Percentiles rank a stretch among this genome's conserved stretches.
Conservation (phyloP, 2,329 filamentous ascomycete genomes). For the Beauveria sp. region DNA sequence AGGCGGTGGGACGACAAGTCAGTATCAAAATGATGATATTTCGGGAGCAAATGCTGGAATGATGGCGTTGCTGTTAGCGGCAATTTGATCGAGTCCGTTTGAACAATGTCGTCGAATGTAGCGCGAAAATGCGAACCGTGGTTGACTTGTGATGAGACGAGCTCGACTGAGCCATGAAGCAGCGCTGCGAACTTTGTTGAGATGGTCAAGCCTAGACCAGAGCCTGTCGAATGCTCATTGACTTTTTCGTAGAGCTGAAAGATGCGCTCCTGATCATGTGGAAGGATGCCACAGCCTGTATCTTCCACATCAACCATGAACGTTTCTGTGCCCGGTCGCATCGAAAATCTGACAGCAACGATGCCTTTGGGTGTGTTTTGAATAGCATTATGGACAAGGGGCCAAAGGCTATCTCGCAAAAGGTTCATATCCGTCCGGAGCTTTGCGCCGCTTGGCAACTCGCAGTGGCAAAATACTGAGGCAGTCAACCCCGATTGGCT, state of each 20-base stretch:
- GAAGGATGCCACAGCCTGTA: conserved; percentile 32
- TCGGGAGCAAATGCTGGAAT: background rate
- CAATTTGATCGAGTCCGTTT: background rate
- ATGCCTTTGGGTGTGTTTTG: background rate
- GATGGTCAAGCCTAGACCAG: conserved; percentile 35
- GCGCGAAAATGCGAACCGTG: conserved; percentile 33
- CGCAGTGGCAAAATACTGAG: background rate
- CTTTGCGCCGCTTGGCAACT: background rate
- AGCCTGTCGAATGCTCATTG: conserved; percentile 27
- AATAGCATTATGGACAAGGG: background rate
- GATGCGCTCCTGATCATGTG: conserved; percentile 28
- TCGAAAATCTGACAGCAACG: conserved; percentile 22
- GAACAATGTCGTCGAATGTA: conserved; percentile 12
- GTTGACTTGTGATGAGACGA: conserved; percentile 28
- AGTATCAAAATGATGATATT: background rate
- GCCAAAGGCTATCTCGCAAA: background rate
- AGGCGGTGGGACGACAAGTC: background rate
- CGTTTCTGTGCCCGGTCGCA: conserved; percentile 21
- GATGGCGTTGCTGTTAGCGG: background rate
- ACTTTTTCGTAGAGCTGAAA: conserved; percentile 37
- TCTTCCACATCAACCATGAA: conserved; percentile 34
- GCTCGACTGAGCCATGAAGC: conserved; percentile 28
- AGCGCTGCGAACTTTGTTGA: conserved; percentile 32
- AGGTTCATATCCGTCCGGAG: background rate
- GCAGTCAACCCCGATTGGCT: background rate